Evolutionary conservation across 2,329 filamentous ascomycete species (phyloP).

Genomic region (Ceratocystis papillata): DNA sequence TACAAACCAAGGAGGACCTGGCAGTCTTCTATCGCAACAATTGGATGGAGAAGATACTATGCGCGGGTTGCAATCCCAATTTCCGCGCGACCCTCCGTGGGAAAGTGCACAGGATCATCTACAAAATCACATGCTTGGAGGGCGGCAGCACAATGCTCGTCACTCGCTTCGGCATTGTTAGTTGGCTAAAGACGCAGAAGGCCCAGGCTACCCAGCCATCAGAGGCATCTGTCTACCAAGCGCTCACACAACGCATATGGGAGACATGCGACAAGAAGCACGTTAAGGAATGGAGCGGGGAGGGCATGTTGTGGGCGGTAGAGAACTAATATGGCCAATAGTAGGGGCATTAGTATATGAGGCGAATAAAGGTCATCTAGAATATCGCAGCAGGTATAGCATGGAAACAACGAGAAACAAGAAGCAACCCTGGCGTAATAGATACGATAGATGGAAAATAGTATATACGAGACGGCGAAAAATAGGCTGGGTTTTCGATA

Average conservation of each 20-base stretch:
- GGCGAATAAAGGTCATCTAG: background rate
- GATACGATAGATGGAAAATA: background rate
- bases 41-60: conserved; percentile 65
- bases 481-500: no score
- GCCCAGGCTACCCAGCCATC: conserved; percentile 37
- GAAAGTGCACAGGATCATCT: conserved; percentile 51
- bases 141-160: conserved; percentile 70
- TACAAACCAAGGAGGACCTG: conserved; percentile 50
- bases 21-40: conserved; percentile 49
- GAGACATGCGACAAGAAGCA: conserved; percentile 53
- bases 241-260: conserved; percentile 48
- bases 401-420: background rate
- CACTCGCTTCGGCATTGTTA: conserved; percentile 62
- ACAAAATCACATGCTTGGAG: conserved; percentile 54
- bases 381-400: background rate
- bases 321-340: background rate
- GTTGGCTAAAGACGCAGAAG: conserved; percentile 47
- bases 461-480: no score
- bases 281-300: conserved; percentile 25
- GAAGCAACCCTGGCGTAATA: background rate
- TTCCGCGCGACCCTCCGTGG: conserved; percentile 49
- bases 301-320: conserved; percentile 18
- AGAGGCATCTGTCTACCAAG: conserved; percentile 41
- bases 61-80: conserved; percentile 56
- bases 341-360: background rate